These are phyloP conservation scores for Sphaerobolus stellatus DNA, from an alignment of 1,284 basidiomycete species.

Conservation along the genomic window DNA sequence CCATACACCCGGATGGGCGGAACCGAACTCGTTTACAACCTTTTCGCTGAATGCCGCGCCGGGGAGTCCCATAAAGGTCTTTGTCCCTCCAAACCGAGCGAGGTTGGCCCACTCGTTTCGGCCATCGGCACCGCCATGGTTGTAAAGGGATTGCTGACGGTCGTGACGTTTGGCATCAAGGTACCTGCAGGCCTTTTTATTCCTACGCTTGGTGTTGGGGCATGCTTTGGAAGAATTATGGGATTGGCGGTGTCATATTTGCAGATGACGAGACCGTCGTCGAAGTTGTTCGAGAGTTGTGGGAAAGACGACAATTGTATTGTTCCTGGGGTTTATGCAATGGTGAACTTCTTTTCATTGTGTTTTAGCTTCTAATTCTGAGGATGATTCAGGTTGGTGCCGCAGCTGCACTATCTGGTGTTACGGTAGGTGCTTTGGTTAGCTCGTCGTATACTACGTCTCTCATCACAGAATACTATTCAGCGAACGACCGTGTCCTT, in stretches of 20 bases:
- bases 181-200: constrained; percentile 97
- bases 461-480: constrained; percentile 6
- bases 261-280: constrained; percentile 66
- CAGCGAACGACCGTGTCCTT: constrained; percentile 87
- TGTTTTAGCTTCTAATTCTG: background rate
- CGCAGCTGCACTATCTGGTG: constrained; percentile 84
- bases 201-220: constrained; percentile 95
- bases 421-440: constrained; percentile 59
- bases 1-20: constrained; percentile 92
- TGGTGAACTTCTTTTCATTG: constrained; percentile 40
- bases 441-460: background rate
- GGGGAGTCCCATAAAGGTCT: constrained; percentile 66
- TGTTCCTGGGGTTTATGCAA: constrained; percentile 86
- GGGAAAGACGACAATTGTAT: constrained; percentile 66
- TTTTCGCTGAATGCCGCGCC: constrained; percentile 83
- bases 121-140: constrained; percentile 74
- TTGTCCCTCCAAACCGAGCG: constrained; percentile 68
- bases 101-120: constrained; percentile 66
- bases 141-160: constrained; percentile 80
- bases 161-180: constrained; percentile 94
- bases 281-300: constrained; percentile 66
- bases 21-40: constrained; percentile 88
- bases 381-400: constrained; percentile 63
- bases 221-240: constrained; percentile 87
- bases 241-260: constrained; percentile 84